These are phyloP conservation scores for Oenanthe javanica DNA, from an alignment of 140 eudicot genomes.

Conservation along the genomic window DNA sequence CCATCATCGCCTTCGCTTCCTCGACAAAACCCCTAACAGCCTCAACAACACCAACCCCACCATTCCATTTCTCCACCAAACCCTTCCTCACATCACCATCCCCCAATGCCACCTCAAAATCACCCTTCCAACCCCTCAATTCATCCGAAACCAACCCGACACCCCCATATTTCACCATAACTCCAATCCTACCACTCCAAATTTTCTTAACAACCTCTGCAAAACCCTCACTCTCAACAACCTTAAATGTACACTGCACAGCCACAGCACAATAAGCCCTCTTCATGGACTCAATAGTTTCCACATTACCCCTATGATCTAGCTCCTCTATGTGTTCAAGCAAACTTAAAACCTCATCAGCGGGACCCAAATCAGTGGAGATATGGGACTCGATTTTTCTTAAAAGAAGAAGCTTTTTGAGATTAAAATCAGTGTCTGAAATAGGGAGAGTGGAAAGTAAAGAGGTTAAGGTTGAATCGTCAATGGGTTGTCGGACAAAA, in stretches of 20 bases:
- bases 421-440: constrained; percentile 21
- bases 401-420: constrained; percentile 39
- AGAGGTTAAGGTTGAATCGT: constrained; percentile 26
- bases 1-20: constrained; percentile 43
- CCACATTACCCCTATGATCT: constrained; percentile 20
- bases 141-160: constrained; percentile 48
- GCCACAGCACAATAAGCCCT: constrained; percentile 63
- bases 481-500: constrained; percentile 42
- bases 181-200: constrained; percentile 49
- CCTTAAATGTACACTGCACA: constrained; percentile 40
- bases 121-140: constrained; percentile 39
- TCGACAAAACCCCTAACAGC: constrained; percentile 35
- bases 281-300: constrained; percentile 31
- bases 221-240: constrained; percentile 19
- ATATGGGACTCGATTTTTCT: constrained; percentile 38
- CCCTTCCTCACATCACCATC: constrained; percentile 26
- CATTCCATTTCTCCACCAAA: constrained; percentile 21
- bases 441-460: constrained; percentile 45
- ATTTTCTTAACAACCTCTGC: constrained; percentile 41
- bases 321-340: constrained; percentile 50
- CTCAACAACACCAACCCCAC: constrained; percentile 28
- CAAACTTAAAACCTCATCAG: constrained; percentile 27
- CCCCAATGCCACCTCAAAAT: constrained; percentile 46
- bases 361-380: constrained; percentile 12
- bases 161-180: constrained; percentile 29